Conservation (phyloP, 371 early-diverging fungal genomes). For the Actinomortierella ambigua region DNA sequence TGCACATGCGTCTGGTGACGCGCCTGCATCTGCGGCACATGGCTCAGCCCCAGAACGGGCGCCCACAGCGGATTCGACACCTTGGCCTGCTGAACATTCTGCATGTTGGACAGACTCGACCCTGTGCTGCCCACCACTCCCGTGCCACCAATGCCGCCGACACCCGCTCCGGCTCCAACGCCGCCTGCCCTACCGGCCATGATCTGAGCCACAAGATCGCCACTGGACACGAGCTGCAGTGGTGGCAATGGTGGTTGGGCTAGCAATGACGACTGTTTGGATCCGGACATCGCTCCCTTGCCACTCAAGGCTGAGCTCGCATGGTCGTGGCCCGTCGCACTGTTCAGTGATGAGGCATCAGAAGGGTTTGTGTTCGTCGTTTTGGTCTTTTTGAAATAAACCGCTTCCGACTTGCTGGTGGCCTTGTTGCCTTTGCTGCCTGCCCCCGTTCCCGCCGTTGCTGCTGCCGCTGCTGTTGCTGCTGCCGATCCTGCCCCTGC, state of each 20-base stretch:
- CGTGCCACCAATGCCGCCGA: not conserved
- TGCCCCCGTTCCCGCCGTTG: constrained; percentile 1
- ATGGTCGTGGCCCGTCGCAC: too few relatives aligned
- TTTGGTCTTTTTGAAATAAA: too few relatives aligned
- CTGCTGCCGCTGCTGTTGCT: not conserved
- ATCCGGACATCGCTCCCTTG: too few relatives aligned
- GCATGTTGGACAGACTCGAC: constrained; percentile 8
- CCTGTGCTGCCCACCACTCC: not conserved
- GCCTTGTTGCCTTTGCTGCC: not conserved
- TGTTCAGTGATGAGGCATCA: too few relatives aligned
- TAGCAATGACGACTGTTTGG: not conserved
- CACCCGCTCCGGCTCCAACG: not conserved
- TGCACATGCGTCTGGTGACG: constrained; percentile 15
- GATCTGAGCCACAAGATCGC: too few relatives aligned
- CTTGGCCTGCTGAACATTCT: constrained; percentile 15
- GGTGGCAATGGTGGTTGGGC: not conserved
- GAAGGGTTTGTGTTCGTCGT: too few relatives aligned
- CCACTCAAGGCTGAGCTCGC: too few relatives aligned
- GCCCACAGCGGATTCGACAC: constrained; percentile 42
- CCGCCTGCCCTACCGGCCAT: too few relatives aligned
- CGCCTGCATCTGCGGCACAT: constrained; percentile 15
- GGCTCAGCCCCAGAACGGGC: constrained; percentile 18
- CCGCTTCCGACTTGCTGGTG: not conserved
- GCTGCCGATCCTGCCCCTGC: constrained; percentile 5
- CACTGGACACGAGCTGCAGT: not conserved